Conservation (phyloP, 2,329 filamentous ascomycete genomes). For the Tolypocladium ovalisporum region DNA sequence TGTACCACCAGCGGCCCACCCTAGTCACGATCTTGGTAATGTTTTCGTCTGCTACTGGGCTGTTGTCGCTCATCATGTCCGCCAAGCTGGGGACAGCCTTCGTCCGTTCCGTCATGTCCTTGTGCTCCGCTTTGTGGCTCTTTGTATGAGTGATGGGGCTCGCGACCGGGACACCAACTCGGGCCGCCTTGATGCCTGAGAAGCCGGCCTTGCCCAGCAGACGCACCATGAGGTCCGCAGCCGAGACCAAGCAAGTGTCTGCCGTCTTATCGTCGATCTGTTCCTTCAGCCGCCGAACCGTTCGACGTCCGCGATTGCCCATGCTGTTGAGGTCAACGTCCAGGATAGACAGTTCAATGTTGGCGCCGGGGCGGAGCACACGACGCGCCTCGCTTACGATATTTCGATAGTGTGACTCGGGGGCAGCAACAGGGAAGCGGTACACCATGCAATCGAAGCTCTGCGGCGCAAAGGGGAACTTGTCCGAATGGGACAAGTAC, state of each 20-base stretch:
- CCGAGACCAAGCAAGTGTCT: slow-evolving; percentile 48
- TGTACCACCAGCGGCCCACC: slow-evolving; percentile 96
- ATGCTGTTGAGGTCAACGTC: slow-evolving; percentile 77
- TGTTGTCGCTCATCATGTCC: slow-evolving; percentile 62
- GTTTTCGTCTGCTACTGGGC: slow-evolving; percentile 63
- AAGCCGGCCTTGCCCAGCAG: slow-evolving; percentile 61
- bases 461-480: slow-evolving; percentile 65
- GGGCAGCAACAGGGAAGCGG: slow-evolving; percentile 61
- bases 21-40: slow-evolving; percentile 88
- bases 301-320: slow-evolving; percentile 58
- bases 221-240: slow-evolving; percentile 51
- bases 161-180: slow-evolving; percentile 66
- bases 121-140: slow-evolving; percentile 6
- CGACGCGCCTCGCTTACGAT: slow-evolving; percentile 66
- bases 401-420: slow-evolving; percentile 58
- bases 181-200: slow-evolving; percentile 60
- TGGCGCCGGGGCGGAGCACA: slow-evolving; percentile 67
- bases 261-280: slow-evolving; percentile 51
- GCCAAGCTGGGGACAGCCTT: slow-evolving; percentile 46
- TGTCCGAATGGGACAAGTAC: slow-evolving; percentile 48
- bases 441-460: slow-evolving; percentile 69
- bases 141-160: slow-evolving; percentile 30
- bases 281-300: slow-evolving; percentile 62
- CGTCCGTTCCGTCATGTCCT: slow-evolving; percentile 11
- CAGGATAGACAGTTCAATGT: slow-evolving; percentile 67